Evolutionary conservation across 2,329 filamentous ascomycete genomes (phyloP).

Genomic region (Penicillium sp.): DNA sequence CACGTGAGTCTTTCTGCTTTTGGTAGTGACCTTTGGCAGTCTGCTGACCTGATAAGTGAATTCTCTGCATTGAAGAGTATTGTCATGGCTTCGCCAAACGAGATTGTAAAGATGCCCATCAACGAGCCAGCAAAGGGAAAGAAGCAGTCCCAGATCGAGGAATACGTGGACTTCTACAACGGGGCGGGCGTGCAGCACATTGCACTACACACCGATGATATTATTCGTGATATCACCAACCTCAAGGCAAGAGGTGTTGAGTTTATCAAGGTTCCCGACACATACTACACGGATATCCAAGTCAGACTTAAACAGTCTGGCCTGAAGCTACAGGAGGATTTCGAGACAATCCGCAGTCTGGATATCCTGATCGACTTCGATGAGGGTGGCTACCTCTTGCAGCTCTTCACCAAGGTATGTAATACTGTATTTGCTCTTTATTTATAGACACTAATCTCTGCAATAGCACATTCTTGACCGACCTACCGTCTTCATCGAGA

Average conservation of each 20-base stretch:
- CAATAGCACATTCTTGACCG: constrained; percentile 79
- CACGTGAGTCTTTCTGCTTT: constrained; percentile 48
- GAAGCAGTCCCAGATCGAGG: constrained; percentile 91
- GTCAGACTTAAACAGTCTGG: constrained; percentile 66
- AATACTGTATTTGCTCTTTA: neutral
- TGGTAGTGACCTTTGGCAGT: neutral
- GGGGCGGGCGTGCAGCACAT: constrained; percentile 93
- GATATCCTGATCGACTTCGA: constrained; percentile 96
- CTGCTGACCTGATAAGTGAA: constrained; percentile 50
- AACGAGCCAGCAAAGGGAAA: constrained; percentile 91
- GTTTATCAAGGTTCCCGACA: constrained; percentile 85
- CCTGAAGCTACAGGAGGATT: constrained; percentile 70
- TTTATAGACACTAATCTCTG: constrained; percentile 3
- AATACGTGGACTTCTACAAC: constrained; percentile 86
- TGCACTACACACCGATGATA: constrained; percentile 78
- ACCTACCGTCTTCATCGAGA: constrained; percentile 94
- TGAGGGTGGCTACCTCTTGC: constrained; percentile 79
- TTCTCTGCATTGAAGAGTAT: constrained; percentile 86
- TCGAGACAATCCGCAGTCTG: constrained; percentile 72
- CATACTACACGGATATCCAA: constrained; percentile 81
- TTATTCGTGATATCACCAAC: constrained; percentile 73
- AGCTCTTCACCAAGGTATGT: constrained; percentile 69
- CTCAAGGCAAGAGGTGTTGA: constrained; percentile 85
- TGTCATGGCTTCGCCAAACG: constrained; percentile 85
- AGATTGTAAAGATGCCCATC: constrained; percentile 95